A percentile compares a stretch with the other conserved stretches of the same genome.
These are phyloP conservation scores for Beauveria australis DNA, from an alignment of 2,329 filamentous ascomycete species.

Conservation along the genomic window DNA sequence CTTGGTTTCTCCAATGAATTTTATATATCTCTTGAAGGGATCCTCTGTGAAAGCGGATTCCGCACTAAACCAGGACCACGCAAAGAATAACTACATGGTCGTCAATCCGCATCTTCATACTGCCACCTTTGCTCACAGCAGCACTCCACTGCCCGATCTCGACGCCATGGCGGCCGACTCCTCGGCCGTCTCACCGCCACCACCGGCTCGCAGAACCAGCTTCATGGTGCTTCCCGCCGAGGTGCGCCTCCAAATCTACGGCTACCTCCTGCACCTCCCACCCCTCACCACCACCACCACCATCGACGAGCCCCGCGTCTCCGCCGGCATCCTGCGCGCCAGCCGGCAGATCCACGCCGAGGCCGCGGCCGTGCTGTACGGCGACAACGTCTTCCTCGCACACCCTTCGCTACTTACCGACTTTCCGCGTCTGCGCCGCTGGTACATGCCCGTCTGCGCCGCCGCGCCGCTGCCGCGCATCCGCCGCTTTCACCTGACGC, in stretches of 20 bases:
- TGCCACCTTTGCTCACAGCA: neutral
- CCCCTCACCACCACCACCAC: conserved; percentile 8
- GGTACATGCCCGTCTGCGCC: conserved; percentile 24
- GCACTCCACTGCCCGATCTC: neutral
- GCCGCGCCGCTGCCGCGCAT: conserved; percentile 24
- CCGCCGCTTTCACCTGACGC: conserved; percentile 29
- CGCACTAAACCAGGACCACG: no score
- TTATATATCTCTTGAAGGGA: no score
- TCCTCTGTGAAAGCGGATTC: no score
- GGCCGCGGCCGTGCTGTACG: conserved; percentile 33
- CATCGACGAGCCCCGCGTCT: conserved; percentile 11
- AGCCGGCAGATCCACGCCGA: conserved; percentile 35
- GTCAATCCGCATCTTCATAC: neutral
- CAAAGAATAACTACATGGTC: no score
- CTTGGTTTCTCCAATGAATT: no score
- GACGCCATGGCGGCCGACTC: neutral
- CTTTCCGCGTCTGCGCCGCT: conserved; percentile 31
- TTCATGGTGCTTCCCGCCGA: conserved; percentile 36
- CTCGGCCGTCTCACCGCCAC: neutral
- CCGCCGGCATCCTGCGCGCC: conserved; percentile 27
- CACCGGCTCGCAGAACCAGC: neutral
- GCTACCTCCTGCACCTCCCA: conserved; percentile 31
- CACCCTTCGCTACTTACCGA: conserved; percentile 32
- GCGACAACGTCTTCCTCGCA: conserved; percentile 34
- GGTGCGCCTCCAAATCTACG: conserved; percentile 39